These are phyloP conservation scores for Talaromyces sp. DNA, from an alignment of 2,329 filamentous ascomycete genomes.

Conservation along the genomic window DNA sequence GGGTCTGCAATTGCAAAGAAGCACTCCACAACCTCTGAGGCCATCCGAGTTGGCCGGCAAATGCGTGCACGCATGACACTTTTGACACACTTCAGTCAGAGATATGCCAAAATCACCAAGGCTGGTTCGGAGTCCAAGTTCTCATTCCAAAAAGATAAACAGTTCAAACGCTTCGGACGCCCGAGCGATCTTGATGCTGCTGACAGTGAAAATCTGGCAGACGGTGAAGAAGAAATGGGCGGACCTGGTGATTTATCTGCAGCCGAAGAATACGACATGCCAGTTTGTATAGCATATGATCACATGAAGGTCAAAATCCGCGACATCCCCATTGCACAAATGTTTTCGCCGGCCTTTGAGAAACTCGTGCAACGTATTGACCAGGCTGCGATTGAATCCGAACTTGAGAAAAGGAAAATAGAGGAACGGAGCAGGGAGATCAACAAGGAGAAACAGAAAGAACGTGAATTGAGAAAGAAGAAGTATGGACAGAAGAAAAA, in stretches of 20 bases:
- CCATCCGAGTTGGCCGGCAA: conserved; percentile 65
- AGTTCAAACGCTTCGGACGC: background rate
- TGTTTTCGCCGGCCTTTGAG: conserved; percentile 52
- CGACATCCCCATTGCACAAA: conserved; percentile 54
- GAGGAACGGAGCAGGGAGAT: conserved; percentile 18
- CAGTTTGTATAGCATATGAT: conserved; percentile 57
- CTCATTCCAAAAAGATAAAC: background rate
- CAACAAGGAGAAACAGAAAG: conserved; percentile 15
- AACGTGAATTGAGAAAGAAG: conserved; percentile 18
- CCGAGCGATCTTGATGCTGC: background rate
- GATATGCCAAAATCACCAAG: conserved; percentile 70
- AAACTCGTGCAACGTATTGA: conserved; percentile 45
- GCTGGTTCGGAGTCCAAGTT: background rate
- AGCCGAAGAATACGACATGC: conserved; percentile 32
- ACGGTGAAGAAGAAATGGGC: background rate
- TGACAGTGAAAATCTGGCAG: background rate
- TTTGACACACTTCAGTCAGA: conserved; percentile 91
- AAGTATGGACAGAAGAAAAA: conserved; percentile 16
- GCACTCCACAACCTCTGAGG: conserved; percentile 84
- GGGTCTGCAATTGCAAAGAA: conserved; percentile 81
- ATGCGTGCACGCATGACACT: conserved; percentile 80
- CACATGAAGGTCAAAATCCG: conserved; percentile 59
- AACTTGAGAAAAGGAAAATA: conserved; percentile 18
- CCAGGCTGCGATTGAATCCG: conserved; percentile 23
- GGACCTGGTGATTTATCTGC: background rate